Evolutionary conservation across 208 protist species (phyloP).

Genomic region (Willaertia magna): DNA sequence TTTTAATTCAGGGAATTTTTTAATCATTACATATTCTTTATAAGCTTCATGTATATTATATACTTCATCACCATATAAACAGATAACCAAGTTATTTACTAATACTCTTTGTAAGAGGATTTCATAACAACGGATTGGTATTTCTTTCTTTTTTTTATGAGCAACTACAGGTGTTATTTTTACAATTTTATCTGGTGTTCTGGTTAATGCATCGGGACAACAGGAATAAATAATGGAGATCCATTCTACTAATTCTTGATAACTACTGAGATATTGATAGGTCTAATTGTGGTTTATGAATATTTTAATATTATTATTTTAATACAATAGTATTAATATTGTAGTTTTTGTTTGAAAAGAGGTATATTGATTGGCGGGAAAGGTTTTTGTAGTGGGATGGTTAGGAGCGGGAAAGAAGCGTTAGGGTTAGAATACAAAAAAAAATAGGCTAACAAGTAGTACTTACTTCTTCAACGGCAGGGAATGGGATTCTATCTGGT

Average conservation of each 20-base stretch:
- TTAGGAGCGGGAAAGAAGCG: no score
- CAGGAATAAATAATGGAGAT: not conserved
- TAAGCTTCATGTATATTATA: not conserved
- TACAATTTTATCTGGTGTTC: no score
- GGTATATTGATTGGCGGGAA: no score
- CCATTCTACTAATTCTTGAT: not conserved
- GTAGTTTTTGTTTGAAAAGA: no score
- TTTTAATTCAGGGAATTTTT: not conserved
- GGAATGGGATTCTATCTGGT: conserved; percentile 5
- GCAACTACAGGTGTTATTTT: not conserved
- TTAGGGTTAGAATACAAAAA: no score
- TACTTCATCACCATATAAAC: conserved; percentile 1
- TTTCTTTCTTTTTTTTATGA: not conserved
- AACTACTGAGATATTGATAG: not conserved
- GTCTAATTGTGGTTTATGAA: no score
- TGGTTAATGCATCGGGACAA: not conserved
- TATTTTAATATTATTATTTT: no score
- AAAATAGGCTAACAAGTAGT: no score
- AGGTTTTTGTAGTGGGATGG: no score
- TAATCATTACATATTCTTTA: not conserved
- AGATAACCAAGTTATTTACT: not conserved
- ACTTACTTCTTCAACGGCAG: not conserved
- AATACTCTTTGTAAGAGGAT: not conserved
- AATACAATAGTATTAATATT: no score
- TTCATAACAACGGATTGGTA: not conserved